A percentile compares a stretch with the other conserved stretches of the same genome.
Conservation (phyloP, 805 yeast genomes). For the Wickerhamiella dianesei region DNA sequence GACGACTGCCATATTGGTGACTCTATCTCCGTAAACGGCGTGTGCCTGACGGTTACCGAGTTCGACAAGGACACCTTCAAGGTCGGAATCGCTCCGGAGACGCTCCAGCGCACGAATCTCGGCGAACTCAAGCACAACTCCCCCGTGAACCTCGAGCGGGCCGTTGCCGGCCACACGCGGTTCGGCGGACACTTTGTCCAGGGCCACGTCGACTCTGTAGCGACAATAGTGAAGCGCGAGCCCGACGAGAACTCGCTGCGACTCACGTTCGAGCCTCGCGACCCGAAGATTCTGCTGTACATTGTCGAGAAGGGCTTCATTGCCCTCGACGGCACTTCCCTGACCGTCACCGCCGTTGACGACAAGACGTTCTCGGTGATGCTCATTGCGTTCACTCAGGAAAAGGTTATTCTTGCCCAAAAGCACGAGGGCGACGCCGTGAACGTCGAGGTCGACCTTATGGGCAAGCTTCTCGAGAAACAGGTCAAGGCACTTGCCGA, state of each 20-base stretch:
- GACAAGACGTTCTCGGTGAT: constrained; percentile 62
- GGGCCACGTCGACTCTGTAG: constrained; percentile 91
- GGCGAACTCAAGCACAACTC: constrained; percentile 45
- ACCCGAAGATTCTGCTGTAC: constrained; percentile 44
- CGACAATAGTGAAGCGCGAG: constrained; percentile 39
- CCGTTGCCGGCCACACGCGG: constrained; percentile 67
- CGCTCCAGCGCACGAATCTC: constrained; percentile 66
- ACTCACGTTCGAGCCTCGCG: constrained; percentile 61
- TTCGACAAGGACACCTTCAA: constrained; percentile 51
- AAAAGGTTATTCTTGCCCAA: constrained; percentile 56
- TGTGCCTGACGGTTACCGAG: constrained; percentile 83
- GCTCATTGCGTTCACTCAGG: constrained; percentile 86
- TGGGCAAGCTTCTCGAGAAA: constrained; percentile 82
- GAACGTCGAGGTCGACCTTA: constrained; percentile 87
- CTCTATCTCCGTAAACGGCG: constrained; percentile 80
- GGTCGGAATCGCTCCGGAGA: constrained; percentile 89
- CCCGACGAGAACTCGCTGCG: constrained; percentile 64
- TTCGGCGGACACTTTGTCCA: constrained; percentile 97
- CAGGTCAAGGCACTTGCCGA: constrained; percentile 42
- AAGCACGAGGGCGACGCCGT: constrained; percentile 53
- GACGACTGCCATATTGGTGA: constrained; percentile 86
- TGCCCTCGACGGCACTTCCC: constrained; percentile 82
- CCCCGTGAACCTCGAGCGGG: constrained; percentile 80
- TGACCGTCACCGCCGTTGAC: constrained; percentile 75
- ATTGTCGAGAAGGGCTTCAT: constrained; percentile 94